These are phyloP conservation scores for Sugiyamaella novakii DNA, from an alignment of 1,139 yeast genomes.

Conservation along the genomic window DNA sequence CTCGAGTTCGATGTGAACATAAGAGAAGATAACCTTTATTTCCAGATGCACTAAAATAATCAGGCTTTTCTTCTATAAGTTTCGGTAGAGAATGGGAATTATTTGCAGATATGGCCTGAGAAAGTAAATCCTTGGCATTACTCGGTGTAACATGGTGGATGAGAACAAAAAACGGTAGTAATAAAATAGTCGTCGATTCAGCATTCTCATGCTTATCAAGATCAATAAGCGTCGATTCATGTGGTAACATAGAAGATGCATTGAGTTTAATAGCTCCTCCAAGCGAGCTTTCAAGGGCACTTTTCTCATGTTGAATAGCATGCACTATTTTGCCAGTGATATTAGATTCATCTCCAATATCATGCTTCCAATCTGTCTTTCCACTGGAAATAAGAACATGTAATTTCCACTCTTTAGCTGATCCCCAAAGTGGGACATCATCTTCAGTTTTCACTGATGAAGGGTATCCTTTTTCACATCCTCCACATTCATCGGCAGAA, in stretches of 20 bases:
- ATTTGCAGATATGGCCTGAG: slow-evolving; percentile 43
- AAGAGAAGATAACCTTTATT: slow-evolving; percentile 65
- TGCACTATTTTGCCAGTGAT: slow-evolving; percentile 55
- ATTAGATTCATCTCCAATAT: slow-evolving; percentile 59
- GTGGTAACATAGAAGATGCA: slow-evolving; percentile 40
- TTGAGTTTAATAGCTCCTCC: slow-evolving; percentile 39
- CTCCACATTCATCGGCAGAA: slow-evolving; percentile 35
- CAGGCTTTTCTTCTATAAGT: slow-evolving; percentile 14
- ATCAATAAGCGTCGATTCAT: slow-evolving; percentile 21
- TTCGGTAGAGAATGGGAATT: slow-evolving; percentile 3
- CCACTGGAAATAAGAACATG: slow-evolving; percentile 85
- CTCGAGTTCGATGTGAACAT: slow-evolving; percentile 90
- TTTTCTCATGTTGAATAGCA: slow-evolving; percentile 17
- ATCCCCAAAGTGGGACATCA: slow-evolving; percentile 62
- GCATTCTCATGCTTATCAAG: slow-evolving; percentile 24
- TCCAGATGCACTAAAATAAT: slow-evolving; percentile 13
- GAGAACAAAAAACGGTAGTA: slow-evolving; percentile 82
- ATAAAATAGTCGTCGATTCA: slow-evolving; percentile 44
- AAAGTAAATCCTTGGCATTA: slow-evolving; percentile 52
- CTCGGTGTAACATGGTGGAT: slow-evolving; percentile 53
- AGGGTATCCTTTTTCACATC: slow-evolving; percentile 50
- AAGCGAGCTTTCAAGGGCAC: slow-evolving; percentile 22
- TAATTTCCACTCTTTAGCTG: slow-evolving; percentile 66
- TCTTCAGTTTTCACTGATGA: slow-evolving; percentile 56
- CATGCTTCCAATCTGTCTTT: slow-evolving; percentile 79